Base-by-base conservation (phyloP, 1,139 yeast genomes). In the Zygoascus sp. region DNA sequence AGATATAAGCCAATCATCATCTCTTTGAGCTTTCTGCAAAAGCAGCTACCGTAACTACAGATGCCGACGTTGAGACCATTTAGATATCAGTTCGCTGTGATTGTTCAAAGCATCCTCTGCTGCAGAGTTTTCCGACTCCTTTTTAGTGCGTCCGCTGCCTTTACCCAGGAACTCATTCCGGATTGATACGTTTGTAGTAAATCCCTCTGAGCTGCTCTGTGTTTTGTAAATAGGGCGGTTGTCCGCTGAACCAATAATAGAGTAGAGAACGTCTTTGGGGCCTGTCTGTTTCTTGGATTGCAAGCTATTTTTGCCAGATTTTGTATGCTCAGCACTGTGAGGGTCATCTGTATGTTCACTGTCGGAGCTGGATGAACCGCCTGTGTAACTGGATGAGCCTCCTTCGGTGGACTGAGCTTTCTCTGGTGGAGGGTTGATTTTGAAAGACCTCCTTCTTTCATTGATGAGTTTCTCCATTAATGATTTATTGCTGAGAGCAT, bases 171-270 rank as follows among this genome's bases (percentile, higher is more conserved):
- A 23, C 17, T 56, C 53, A 1, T 44, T 17, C 20, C 40, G 23
- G 19, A 42, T 36, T 17, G 9, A 42, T 8, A 42, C 45, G 7
- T 35, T 21, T 1, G 45, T 34, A 5, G n/a, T 7, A 28, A 20
- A 36, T 9, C 32, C 40, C 5, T 13, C 40, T 8, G 32, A 15
- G 15, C 9, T 27, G 17, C 17, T 20, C 6, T 28, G 30, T 3
- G 40, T 42, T 19, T 27, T 35, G 60, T 92, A 92, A 27, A 70
- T 71, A 0, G 95, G 84, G 35, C 81, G 81, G 50, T 75, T 68
- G 4, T 77, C 74, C 0, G 94, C 92, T 39, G 81, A 76, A 0
- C 97, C 97, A 44, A 92, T 80, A 43, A 85, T 68, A 1, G 92
- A 80, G 60, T 92, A 90, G 15, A 92, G 69, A 51, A 81, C 81